Percentiles rank a stretch among this genome's conserved stretches.
Evolutionary conservation across 2,329 filamentous ascomycete genomes (phyloP).

Genomic region (Aureobasidium sp.): DNA sequence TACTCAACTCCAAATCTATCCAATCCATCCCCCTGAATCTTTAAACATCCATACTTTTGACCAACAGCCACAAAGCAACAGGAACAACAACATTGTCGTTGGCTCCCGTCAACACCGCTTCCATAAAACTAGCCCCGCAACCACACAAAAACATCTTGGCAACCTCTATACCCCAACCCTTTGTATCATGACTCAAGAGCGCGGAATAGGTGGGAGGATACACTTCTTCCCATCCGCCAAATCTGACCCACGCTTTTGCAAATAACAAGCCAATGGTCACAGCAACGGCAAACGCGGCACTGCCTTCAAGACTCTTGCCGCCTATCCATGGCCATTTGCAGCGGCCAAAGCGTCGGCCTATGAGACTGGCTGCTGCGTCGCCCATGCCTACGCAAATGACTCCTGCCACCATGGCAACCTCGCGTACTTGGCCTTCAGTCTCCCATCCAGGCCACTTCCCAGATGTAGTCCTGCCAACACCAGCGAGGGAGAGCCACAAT

Average conservation of each 20-base stretch:
- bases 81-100: conserved; percentile 99
- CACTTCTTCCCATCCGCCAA: conserved; percentile 73
- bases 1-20: no score
- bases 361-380: conserved; percentile 91
- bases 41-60: conserved; percentile 18
- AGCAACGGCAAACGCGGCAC: conserved; percentile 80
- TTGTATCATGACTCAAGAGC: conserved; percentile 5
- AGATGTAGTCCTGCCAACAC: conserved; percentile 63
- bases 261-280: conserved; percentile 79
- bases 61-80: conserved; percentile 88
- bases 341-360: conserved; percentile 87
- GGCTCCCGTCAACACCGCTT: conserved; percentile 94
- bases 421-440: conserved; percentile 60
- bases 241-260: conserved; percentile 76
- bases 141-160: conserved; percentile 77
- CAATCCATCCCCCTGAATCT: no score
- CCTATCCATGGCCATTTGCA: conserved; percentile 98
- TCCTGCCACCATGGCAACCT: conserved; percentile 91
- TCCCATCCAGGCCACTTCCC: conserved; percentile 78
- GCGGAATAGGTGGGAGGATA: conserved; percentile 8
- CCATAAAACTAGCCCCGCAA: conserved; percentile 85
- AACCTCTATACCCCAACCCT: conserved; percentile 35
- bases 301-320: conserved; percentile 94
- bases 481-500: conserved; percentile 87
- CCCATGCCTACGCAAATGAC: conserved; percentile 96